Conservation (phyloP, 805 yeast species). For the Saccharomyces mikatae region DNA sequence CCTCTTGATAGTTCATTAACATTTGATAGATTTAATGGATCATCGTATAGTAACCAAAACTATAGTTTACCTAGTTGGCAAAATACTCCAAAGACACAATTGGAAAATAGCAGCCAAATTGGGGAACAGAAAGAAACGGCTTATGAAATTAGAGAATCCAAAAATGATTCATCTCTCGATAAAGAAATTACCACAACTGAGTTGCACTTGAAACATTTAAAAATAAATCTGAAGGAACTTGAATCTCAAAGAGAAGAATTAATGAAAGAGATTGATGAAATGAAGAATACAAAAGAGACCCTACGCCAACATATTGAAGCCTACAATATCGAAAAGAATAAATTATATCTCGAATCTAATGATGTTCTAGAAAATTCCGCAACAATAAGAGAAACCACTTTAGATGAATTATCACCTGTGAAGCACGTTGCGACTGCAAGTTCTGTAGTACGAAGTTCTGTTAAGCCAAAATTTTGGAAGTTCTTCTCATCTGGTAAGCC, state of each 20-base stretch:
- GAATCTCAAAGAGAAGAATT: background rate
- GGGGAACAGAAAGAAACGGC: background rate
- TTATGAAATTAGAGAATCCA: background rate
- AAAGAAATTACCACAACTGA: background rate
- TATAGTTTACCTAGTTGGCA: background rate
- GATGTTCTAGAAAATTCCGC: background rate
- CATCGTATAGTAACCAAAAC: constrained; percentile 4
- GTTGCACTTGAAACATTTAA: background rate
- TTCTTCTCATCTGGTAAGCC: constrained; percentile 16
- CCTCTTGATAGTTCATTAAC: constrained; percentile 12
- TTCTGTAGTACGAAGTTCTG: constrained; percentile 15
- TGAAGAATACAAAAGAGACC: constrained; percentile 1
- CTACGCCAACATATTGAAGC: background rate
- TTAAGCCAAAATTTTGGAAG: constrained; percentile 32
- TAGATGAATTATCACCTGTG: background rate
- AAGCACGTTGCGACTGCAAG: background rate
- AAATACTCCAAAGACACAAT: background rate
- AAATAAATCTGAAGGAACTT: background rate
- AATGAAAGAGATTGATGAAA: constrained; percentile 1
- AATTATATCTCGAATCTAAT: background rate
- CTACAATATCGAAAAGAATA: constrained; percentile 1
- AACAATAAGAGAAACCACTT: background rate
- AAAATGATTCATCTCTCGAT: background rate
- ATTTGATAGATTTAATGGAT: constrained; percentile 7
- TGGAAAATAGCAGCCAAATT: background rate